Evolutionary conservation across 202 grass and related monocot genomes (phyloP).

Genomic region (Dendrocalamus latiflorus): DNA sequence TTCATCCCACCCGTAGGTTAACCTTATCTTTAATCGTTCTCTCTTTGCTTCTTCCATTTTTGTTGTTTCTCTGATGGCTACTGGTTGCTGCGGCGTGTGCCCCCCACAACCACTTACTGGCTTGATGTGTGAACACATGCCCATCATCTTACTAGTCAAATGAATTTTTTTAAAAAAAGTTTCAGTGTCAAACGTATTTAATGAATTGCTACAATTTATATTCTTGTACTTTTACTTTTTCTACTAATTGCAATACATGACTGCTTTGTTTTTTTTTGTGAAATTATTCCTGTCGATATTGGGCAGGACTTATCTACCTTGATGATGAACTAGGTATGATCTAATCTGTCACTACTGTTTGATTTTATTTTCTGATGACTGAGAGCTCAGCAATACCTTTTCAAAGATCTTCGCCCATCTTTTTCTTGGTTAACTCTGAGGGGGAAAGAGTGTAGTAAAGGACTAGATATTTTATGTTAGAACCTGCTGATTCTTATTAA

Average conservation of each 20-base stretch:
- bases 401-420: slow-evolving; percentile 25
- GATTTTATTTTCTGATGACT: slow-evolving; percentile 17
- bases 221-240: background rate
- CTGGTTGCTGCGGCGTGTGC: slow-evolving; percentile 41
- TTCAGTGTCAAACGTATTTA: background rate
- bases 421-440: slow-evolving; percentile 21
- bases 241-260: background rate
- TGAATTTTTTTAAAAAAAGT: slow-evolving; percentile 14
- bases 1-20: slow-evolving; percentile 38
- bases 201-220: background rate
- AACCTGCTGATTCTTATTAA: slow-evolving; percentile 1
- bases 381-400: background rate
- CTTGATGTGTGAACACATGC: slow-evolving; percentile 37
- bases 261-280: background rate
- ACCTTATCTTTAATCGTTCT: slow-evolving; percentile 44
- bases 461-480: background rate
- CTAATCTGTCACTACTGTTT: slow-evolving; percentile 25
- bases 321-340: slow-evolving; percentile 13
- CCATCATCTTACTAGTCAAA: slow-evolving; percentile 28
- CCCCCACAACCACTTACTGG: slow-evolving; percentile 49
- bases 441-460: background rate
- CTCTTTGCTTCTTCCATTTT: slow-evolving; percentile 36
- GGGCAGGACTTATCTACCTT: background rate
- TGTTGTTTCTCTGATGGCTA: slow-evolving; percentile 34
- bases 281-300: slow-evolving; percentile 15